phyloP scores from a whole-genome alignment of 805 yeast species.

The Yarrowia sp. region DNA sequence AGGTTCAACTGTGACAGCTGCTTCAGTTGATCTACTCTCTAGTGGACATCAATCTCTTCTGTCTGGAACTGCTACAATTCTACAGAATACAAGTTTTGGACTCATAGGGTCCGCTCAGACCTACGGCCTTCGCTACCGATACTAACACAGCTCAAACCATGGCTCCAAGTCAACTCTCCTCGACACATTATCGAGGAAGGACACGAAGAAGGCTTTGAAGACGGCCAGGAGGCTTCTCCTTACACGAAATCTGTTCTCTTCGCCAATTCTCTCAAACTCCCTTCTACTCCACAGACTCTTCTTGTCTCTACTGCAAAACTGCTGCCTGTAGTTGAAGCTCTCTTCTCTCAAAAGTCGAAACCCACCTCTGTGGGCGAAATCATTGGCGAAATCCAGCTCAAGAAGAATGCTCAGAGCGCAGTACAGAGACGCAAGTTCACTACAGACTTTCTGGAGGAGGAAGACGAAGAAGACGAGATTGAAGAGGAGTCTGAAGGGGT shows the following conservation, averaged over 20 bases:
- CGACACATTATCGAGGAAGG: constrained; percentile 57
- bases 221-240: constrained; percentile 31
- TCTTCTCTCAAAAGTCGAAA: constrained; percentile 1
- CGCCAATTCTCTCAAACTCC: not conserved
- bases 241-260: constrained; percentile 23
- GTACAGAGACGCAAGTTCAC: constrained; percentile 6
- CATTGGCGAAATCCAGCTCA: constrained; percentile 27
- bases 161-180: constrained; percentile 58
- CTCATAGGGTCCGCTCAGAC: not conserved
- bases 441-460: constrained; percentile 23
- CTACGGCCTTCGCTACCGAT: not conserved
- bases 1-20: no score
- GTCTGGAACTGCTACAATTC: no score
- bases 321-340: constrained; percentile 1
- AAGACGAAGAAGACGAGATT: constrained; percentile 6
- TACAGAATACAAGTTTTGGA: no score
- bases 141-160: constrained; percentile 46
- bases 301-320: constrained; percentile 12
- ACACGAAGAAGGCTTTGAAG: constrained; percentile 36
- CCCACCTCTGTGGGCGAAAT: constrained; percentile 5
- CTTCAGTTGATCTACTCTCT: no score
- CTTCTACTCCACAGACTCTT: not conserved
- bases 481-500: not conserved
- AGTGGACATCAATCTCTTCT: no score
- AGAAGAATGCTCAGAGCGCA: constrained; percentile 6